phyloP scores from a whole-genome alignment of 331 rosid genomes.

The Prunus yedoensis region DNA sequence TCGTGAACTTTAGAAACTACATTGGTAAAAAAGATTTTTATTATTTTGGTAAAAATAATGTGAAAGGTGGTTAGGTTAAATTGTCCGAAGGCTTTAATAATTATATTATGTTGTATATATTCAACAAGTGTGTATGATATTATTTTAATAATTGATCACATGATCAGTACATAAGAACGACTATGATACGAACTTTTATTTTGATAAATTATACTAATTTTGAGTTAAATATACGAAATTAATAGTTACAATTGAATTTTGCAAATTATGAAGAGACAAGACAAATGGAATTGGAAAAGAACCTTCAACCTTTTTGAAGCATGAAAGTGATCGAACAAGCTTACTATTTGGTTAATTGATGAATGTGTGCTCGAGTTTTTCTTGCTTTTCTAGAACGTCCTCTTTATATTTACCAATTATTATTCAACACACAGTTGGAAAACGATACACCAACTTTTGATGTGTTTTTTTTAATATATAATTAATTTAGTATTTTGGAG shows the following conservation, averaged over 20 bases:
- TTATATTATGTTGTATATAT: background rate
- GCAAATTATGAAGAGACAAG: background rate
- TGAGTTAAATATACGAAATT: background rate
- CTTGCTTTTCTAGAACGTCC: background rate
- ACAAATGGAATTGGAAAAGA: background rate
- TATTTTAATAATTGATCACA: too few species aligned
- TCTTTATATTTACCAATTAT: background rate
- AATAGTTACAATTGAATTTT: background rate
- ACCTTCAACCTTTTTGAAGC: background rate
- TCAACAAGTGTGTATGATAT: background rate
- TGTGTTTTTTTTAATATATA: background rate
- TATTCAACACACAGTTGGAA: constrained; percentile 2
- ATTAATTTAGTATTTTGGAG: background rate
- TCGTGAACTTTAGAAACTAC: background rate
- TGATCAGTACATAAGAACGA: too few species aligned
- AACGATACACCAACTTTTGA: constrained; percentile 12
- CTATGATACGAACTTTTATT: too few species aligned
- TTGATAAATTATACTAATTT: background rate
- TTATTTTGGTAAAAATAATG: background rate
- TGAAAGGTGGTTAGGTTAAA: background rate
- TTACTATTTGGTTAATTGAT: background rate
- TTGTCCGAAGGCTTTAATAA: background rate
- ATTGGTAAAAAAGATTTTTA: background rate
- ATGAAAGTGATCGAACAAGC: background rate
- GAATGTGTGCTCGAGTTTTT: background rate